Percentiles rank a stretch among this genome's conserved stretches.
phyloP scores from a whole-genome alignment of 1,284 basidiomycete genomes.

The Ganoderma leucocontextum region DNA sequence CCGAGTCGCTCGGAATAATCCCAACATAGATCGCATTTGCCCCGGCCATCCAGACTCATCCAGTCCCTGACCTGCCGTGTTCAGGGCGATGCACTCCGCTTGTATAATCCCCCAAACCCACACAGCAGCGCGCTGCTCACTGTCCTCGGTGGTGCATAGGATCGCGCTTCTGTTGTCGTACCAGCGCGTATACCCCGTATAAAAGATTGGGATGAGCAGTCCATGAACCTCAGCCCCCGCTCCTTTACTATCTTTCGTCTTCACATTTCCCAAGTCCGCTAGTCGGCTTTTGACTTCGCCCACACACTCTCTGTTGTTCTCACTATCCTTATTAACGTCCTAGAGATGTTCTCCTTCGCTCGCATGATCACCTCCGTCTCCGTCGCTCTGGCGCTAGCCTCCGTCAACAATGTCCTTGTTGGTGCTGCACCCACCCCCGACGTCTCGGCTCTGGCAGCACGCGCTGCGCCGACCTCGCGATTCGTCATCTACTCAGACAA shows the following conservation, averaged over 20 bases:
- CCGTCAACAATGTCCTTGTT: slow-evolving; percentile 23
- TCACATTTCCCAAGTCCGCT: slow-evolving; percentile 26
- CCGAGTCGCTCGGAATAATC: too few relatives aligned
- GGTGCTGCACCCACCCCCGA: slow-evolving; percentile 17
- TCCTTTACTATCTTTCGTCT: slow-evolving; percentile 20
- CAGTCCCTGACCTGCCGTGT: too few relatives aligned
- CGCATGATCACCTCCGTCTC: slow-evolving; percentile 32
- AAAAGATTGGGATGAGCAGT: not conserved
- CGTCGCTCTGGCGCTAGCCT: slow-evolving; percentile 28
- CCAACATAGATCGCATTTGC: too few relatives aligned
- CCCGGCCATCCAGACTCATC: too few relatives aligned
- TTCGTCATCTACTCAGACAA: slow-evolving; percentile 30
- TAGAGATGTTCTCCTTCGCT: slow-evolving; percentile 29
- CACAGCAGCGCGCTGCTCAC: too few relatives aligned
- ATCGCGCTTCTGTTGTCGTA: too few relatives aligned
- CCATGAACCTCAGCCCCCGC: not conserved
- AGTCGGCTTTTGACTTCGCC: slow-evolving; percentile 22
- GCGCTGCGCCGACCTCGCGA: slow-evolving; percentile 21
- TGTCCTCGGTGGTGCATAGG: too few relatives aligned
- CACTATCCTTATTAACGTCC: slow-evolving; percentile 18
- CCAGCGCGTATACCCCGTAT: not conserved
- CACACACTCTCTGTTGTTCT: slow-evolving; percentile 3
- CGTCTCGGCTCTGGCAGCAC: slow-evolving; percentile 20
- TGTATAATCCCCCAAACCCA: too few relatives aligned
- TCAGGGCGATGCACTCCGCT: too few relatives aligned